These are phyloP conservation scores for Baudoinia panamericana DNA, from an alignment of 495 filamentous ascomycete genomes.

Conservation along the genomic window DNA sequence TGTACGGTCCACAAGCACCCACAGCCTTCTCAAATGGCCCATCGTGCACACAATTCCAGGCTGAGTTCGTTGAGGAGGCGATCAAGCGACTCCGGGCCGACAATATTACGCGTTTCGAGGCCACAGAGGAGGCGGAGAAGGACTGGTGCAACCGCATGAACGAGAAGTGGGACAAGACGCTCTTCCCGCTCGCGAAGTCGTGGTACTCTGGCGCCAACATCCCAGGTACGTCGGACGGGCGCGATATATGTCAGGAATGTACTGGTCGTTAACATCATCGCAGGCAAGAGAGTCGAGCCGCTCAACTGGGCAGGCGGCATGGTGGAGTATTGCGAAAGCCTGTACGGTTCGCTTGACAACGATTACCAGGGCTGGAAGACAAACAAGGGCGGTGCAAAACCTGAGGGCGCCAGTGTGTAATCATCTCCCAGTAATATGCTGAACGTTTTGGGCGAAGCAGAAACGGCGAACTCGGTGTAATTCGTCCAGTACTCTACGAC, in stretches of 20 bases:
- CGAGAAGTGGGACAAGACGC: conserved; percentile 17
- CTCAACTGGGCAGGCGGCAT: conserved; percentile 14
- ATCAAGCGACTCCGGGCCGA: conserved; percentile 31
- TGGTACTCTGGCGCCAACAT: conserved; percentile 2
- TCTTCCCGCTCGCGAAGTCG: conserved; percentile 11
- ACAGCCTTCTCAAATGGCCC: conserved; percentile 42
- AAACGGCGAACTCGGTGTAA: too few relatives aligned
- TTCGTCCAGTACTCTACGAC: too few relatives aligned
- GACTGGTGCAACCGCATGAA: conserved; percentile 25
- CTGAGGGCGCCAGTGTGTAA: too few relatives aligned
- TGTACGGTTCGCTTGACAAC: conserved; percentile 8
- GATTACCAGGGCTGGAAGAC: conserved; percentile 15
- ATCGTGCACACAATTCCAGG: conserved; percentile 38
- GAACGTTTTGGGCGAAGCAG: too few relatives aligned
- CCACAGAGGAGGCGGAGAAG: conserved; percentile 28
- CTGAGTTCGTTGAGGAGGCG: conserved; percentile 37
- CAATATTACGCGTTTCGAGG: conserved; percentile 31
- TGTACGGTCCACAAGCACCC: conserved; percentile 38
- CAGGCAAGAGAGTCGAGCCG: conserved; percentile 16
- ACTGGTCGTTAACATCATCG: not conserved
- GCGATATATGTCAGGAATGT: not conserved
- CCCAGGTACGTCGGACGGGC: too few relatives aligned
- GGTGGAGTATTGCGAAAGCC: conserved; percentile 4
- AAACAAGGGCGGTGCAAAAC: not conserved
- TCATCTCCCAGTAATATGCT: too few relatives aligned